Percentiles rank a stretch among this genome's conserved stretches.
phyloP scores from a whole-genome alignment of 805 yeast genomes.

The Metschnikowia reukaufii region DNA sequence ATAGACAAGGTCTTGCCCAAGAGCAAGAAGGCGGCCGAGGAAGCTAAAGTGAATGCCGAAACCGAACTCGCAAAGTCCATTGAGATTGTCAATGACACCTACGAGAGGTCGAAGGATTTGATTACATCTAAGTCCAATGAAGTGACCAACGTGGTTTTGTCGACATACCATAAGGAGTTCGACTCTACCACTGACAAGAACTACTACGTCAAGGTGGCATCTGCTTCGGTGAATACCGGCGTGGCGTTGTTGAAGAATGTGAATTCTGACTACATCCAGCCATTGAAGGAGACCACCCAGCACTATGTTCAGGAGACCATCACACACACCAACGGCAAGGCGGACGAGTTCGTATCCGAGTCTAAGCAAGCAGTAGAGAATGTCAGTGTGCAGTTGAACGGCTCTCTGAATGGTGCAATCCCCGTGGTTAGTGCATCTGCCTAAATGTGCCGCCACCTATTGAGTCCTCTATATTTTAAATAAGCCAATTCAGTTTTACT shows the following conservation, averaged over 20 bases:
- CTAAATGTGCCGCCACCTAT: conserved; percentile 1
- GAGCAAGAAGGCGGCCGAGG: conserved; percentile 17
- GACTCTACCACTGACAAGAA: conserved; percentile 26
- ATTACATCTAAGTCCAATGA: conserved; percentile 30
- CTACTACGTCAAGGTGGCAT: conserved; percentile 32
- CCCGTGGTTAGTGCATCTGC: conserved; percentile 23
- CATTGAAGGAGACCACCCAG: conserved; percentile 40
- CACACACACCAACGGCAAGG: conserved; percentile 34
- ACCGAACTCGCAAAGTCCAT: conserved; percentile 24
- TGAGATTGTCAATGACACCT: conserved; percentile 24
- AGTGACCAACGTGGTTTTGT: conserved; percentile 29
- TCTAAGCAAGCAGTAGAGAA: conserved; percentile 10
- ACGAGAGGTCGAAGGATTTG: conserved; percentile 24
- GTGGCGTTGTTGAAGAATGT: conserved; percentile 32
- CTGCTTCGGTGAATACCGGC: conserved; percentile 38
- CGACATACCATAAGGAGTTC: conserved; percentile 38
- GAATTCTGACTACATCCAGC: conserved; percentile 38
- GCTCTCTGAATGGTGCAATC: conserved; percentile 16
- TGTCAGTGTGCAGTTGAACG: conserved; percentile 8
- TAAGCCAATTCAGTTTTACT: neutral
- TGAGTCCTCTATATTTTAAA: neutral
- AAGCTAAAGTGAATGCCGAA: conserved; percentile 17
- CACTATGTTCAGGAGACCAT: conserved; percentile 39
- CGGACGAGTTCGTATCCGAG: conserved; percentile 22
- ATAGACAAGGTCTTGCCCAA: conserved; percentile 31